Evolutionary conservation across 495 filamentous ascomycete species (phyloP).

Genomic region (Penicillium herquei): DNA sequence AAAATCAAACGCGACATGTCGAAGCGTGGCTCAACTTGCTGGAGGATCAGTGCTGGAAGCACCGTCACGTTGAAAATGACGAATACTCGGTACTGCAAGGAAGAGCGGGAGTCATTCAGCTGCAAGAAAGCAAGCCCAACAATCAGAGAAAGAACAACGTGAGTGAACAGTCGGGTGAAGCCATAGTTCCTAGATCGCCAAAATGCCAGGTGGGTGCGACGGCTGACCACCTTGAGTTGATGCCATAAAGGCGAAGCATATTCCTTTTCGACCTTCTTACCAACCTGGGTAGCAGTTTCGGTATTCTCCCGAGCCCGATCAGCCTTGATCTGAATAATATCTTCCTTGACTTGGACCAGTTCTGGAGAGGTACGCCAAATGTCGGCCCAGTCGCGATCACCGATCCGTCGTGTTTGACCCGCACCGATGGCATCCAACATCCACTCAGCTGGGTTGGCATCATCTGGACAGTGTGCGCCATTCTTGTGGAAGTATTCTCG

Average conservation of each 20-base stretch:
- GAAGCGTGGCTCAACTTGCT: conserved; percentile 76
- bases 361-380: conserved; percentile 73
- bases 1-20: conserved; percentile 71
- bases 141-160: conserved; percentile 68
- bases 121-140: conserved; percentile 72
- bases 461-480: conserved; percentile 47
- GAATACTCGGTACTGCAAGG: conserved; percentile 77
- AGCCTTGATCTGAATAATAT: conserved; percentile 66
- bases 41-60: conserved; percentile 71
- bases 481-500: conserved; percentile 53
- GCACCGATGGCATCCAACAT: conserved; percentile 88
- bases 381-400: conserved; percentile 76
- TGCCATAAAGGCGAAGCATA: conserved; percentile 73
- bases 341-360: conserved; percentile 62
- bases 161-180: conserved; percentile 76
- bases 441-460: conserved; percentile 80
- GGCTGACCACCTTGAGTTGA: conserved; percentile 65
- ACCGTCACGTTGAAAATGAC: conserved; percentile 81
- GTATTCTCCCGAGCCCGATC: conserved; percentile 20
- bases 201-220: conserved; percentile 63
- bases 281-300: conserved; percentile 3
- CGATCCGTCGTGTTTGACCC: conserved; percentile 67
- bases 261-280: conserved; percentile 52
- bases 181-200: conserved; percentile 76
- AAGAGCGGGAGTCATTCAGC: conserved; percentile 64